phyloP scores from a whole-genome alignment of 768 basidiomycete species.

The Candolleomyces eurysporus region DNA sequence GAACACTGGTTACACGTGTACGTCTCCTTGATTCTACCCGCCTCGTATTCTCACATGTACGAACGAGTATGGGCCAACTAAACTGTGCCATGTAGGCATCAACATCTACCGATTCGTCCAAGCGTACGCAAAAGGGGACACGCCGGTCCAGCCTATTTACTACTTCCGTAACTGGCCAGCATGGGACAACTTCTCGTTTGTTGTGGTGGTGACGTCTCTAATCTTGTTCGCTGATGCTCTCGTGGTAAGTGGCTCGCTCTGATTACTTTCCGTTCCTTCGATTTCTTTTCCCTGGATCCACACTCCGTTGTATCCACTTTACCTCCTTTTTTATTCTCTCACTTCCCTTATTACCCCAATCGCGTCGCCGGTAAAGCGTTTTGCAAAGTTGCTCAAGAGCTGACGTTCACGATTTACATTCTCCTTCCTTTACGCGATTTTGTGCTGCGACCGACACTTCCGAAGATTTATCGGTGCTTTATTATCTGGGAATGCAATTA shows the following conservation, averaged over 20 bases:
- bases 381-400: not conserved
- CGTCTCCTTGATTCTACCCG: not conserved
- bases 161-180: not conserved
- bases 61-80: not conserved
- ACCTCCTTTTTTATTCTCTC: too few species aligned
- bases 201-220: not conserved
- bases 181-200: slow-evolving; percentile 1
- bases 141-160: not conserved
- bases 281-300: too few species aligned
- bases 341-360: not conserved
- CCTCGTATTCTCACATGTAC: not conserved
- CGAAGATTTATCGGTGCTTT: slow-evolving; percentile 28
- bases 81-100: not conserved
- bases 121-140: slow-evolving; percentile 1
- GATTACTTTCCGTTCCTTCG: too few species aligned
- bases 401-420: not conserved
- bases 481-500: slow-evolving; percentile 24
- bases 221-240: not conserved
- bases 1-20: not conserved
- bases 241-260: not conserved
- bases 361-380: not conserved
- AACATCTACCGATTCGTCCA: slow-evolving; percentile 4
- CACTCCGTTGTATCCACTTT: too few species aligned
- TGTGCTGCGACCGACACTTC: not conserved
- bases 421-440: too few species aligned